Base-by-base conservation (phyloP, 345 rosid species). In the Eucalyptus viminalis region DNA sequence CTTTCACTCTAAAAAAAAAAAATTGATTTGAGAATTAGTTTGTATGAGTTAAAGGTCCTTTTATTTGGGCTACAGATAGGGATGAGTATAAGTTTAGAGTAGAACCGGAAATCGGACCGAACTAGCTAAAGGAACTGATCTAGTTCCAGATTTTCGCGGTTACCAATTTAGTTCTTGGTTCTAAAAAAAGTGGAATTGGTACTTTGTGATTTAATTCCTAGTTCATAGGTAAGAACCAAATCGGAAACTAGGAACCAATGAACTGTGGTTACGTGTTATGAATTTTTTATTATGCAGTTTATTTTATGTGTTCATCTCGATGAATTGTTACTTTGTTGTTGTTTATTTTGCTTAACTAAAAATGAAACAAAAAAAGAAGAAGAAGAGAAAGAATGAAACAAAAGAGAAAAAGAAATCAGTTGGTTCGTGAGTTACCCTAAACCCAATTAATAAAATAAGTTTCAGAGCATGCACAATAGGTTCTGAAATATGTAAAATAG, bases 81-180 rank as follows among this genome's bases (percentile, higher is more conserved):
- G 62, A 56, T 56, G 14, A 24, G 3, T 25, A 24, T 56, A 25
- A 11, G 3, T 56, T 24, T 25, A 9, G 62, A 24, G 62, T 24
- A 56, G 13, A 56, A 24, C 0, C 2, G 1, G 6, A 5, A 56
- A 56, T 56, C 2, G 14, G 29, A 56, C 14, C 0, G 0, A 56
- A 56, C 6, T 25, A 24, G 3, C 12, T 56, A 56, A 56, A 56
- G 62, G 29, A 56, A 10, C 2, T 22, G 3, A 9, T 56, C 2
- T 0, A 0, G 29, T 56, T 56, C 3, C 1, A 24, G 29, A 1
- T 56, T 56, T 11, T 16, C 6, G 3, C 1, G 2, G 6, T 56
- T 4, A 9, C 8, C 13, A 56, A 24, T 56, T 2, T 0, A 2
- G 1, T 9, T 10, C 14, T 25, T 56, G 13, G 13, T 56, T 56